Evolutionary conservation across 768 basidiomycete genomes (phyloP).

Genomic region (Xerocomellus chrysenteron): DNA sequence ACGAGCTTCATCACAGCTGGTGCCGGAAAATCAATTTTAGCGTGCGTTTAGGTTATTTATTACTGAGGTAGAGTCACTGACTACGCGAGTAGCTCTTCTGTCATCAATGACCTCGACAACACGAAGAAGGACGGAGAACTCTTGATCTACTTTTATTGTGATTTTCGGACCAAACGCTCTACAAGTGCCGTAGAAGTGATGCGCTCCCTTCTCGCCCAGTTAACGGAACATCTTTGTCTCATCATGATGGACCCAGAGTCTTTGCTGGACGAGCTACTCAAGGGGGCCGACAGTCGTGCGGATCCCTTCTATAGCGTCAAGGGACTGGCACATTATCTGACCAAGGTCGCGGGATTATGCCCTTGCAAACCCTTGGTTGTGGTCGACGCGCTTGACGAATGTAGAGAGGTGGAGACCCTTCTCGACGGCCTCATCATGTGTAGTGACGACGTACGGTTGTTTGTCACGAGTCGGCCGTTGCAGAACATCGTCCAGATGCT

Average conservation of each 20-base stretch:
- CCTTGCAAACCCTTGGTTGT: slow-evolving; percentile 8
- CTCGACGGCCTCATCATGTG: slow-evolving; percentile 6
- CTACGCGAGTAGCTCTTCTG: not conserved
- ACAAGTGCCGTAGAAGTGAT: slow-evolving; percentile 14
- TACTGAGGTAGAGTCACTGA: not conserved
- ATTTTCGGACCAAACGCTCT: slow-evolving; percentile 12
- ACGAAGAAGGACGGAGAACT: not conserved
- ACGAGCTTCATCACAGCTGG: not conserved
- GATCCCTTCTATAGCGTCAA: slow-evolving; percentile 1
- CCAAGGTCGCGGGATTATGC: not conserved
- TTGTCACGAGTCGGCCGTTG: slow-evolving; percentile 12
- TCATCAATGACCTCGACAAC: not conserved
- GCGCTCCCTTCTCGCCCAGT: slow-evolving; percentile 21
- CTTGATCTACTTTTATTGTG: slow-evolving; percentile 23
- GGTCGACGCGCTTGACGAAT: slow-evolving; percentile 26
- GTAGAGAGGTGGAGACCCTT: slow-evolving; percentile 9
- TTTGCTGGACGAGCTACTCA: slow-evolving; percentile 4
- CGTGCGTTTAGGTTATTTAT: not conserved
- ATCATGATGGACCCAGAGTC: not conserved
- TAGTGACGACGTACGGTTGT: not conserved
- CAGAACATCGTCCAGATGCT: slow-evolving; percentile 5
- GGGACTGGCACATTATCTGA: slow-evolving; percentile 1
- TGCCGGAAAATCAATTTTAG: not conserved
- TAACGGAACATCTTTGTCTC: not conserved
- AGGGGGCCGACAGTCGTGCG: not conserved